Percentiles rank a stretch among this genome's conserved stretches.
phyloP scores from a whole-genome alignment of 225 moss, liverwort and hornwort genomes.

The Marchantia polymorpha region DNA sequence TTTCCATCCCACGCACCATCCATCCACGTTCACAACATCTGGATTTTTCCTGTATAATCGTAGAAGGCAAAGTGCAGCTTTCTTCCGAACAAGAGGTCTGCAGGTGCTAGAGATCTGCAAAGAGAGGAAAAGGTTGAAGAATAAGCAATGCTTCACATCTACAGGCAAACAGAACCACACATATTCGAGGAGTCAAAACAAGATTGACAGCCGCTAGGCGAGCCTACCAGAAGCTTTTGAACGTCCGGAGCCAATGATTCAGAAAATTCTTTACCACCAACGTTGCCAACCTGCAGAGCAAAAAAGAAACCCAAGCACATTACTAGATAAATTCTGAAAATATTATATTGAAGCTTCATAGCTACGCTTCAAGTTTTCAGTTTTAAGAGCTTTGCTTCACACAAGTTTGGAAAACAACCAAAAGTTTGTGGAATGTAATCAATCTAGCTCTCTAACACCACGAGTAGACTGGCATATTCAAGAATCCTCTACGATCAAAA shows the following conservation, averaged over 20 bases:
- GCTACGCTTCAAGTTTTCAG: too few species aligned
- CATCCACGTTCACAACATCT: slow-evolving; percentile 92
- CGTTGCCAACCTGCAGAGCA: slow-evolving; percentile 96
- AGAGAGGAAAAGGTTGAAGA: neutral
- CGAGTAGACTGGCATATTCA: too few species aligned
- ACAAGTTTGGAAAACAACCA: too few species aligned
- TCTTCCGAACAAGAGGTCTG: slow-evolving; percentile 95
- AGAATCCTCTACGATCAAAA: too few species aligned
- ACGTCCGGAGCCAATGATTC: slow-evolving; percentile 99
- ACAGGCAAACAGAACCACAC: neutral
- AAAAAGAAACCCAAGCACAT: too few species aligned
- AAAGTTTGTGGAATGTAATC: too few species aligned
- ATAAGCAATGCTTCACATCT: neutral
- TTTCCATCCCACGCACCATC: slow-evolving; percentile 57
- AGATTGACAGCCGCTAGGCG: neutral
- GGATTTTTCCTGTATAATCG: slow-evolving; percentile 93
- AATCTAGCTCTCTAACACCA: too few species aligned
- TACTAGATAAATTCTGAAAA: too few species aligned
- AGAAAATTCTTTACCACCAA: slow-evolving; percentile 96
- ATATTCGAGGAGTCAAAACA: neutral
- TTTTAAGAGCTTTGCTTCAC: too few species aligned
- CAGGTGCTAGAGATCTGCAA: slow-evolving; percentile 88
- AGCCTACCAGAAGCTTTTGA: slow-evolving; percentile 83
- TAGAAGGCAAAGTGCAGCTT: slow-evolving; percentile 91
- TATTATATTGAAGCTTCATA: too few species aligned